Conservation (phyloP, 805 yeast species). For the Kluyveromyces starmeri region DNA sequence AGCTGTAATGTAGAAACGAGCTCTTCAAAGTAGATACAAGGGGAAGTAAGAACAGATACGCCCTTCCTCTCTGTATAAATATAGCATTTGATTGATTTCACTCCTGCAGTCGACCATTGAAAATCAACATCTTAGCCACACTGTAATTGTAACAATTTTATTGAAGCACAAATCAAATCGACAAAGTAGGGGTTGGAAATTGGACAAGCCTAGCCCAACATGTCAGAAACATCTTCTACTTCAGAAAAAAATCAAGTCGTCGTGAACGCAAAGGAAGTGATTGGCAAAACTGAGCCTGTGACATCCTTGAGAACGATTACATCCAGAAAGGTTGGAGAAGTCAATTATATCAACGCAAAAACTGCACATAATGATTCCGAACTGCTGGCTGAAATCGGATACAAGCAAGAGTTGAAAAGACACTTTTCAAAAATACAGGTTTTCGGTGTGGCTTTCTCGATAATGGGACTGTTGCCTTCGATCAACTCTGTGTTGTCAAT, state of each 20-base stretch:
- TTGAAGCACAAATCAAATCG: too few relatives aligned
- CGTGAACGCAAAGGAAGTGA: not conserved
- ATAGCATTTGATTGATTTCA: too few relatives aligned
- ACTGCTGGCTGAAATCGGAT: constrained; percentile 46
- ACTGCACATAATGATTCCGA: constrained; percentile 21
- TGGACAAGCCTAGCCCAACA: too few relatives aligned
- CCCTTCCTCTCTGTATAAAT: too few relatives aligned
- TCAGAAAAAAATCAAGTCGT: constrained; percentile 1
- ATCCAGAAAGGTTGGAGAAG: constrained; percentile 9
- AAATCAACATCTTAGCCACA: too few relatives aligned
- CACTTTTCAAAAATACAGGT: constrained; percentile 54
- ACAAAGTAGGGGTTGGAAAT: too few relatives aligned
- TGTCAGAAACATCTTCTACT: too few relatives aligned
- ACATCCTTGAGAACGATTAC: constrained; percentile 9
- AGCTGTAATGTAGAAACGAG: too few relatives aligned
- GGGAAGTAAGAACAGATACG: too few relatives aligned
- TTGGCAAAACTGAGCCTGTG: constrained; percentile 1
- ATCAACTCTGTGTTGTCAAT: constrained; percentile 41
- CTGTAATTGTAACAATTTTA: too few relatives aligned
- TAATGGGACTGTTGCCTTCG: constrained; percentile 51
- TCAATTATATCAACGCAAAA: constrained; percentile 20
- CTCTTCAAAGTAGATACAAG: too few relatives aligned
- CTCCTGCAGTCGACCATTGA: too few relatives aligned
- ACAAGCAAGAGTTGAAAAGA: constrained; percentile 60
- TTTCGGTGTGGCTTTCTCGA: constrained; percentile 63